Evolutionary conservation across 768 basidiomycete species (phyloP), one percentile per base, ranked within the genome.

Genomic region (Phylloporus sp.): DNA sequence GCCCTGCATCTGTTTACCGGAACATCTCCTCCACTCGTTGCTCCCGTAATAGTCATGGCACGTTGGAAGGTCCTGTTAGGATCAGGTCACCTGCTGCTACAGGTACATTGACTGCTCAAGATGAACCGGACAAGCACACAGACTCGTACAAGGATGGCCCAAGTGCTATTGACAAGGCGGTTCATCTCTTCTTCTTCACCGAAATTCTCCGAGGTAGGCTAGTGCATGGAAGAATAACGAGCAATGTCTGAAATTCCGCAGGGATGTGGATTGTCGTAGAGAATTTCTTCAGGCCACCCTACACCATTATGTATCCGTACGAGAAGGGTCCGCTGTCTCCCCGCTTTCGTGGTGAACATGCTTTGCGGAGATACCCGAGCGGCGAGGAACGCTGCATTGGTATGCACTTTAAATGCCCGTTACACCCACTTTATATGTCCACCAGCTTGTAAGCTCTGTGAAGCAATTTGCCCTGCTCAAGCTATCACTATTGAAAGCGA

Each of bases 401-500:
- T 94, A 61, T 60, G 90, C 18, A 3, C 38, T 40, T 23, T 20
- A 15, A 24, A 22, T 32, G 13, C 20, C 44, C 36, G 52, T 34
- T 29, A 34, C 36, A 10, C 34, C 45, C 18, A 10, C 10, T 48
- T 67, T 31, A 58, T 20, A 24, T 35, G 47, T 36, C 36, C 47
- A 22, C 40, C 60, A 97, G 95, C 97, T 26, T 99, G 97, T 76
- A 98, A 98, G 72, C 83, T 99, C 20, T 99, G 97, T 65, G 97
- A 98, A 72, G 95, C 97, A 34, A 99, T 99, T 63, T 99, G 97
- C 69, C 97, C 97, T 29, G 97, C 97, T 24, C 97, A 97, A 69
- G 97, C 97, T 26, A 99, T 99, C 67, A 98, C 97, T 23, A 99
- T 99, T 59, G 97, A 99, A 74, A 95, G 93, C 54, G 97, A 99